phyloP scores from a whole-genome alignment of 192 early-diverging fungal genomes.

The Coemansia aciculifera region DNA sequence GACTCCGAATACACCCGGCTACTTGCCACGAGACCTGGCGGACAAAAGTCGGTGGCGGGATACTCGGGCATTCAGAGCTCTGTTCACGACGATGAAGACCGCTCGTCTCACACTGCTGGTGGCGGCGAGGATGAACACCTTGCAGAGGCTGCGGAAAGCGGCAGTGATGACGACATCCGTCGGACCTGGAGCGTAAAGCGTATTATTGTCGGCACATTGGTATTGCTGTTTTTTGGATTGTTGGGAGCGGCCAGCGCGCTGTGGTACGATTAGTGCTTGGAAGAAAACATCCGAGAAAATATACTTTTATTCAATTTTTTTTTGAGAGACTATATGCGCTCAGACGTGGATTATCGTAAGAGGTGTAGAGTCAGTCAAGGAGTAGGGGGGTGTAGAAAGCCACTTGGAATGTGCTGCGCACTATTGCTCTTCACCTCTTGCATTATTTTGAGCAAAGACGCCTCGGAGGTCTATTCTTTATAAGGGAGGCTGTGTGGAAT shows the following conservation, averaged over 20 bases:
- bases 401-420: slow-evolving; percentile 2
- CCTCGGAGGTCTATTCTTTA: not conserved
- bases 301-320: not conserved
- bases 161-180: not conserved
- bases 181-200: not conserved
- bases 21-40: slow-evolving; percentile 7
- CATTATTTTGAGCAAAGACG: not conserved
- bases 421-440: not conserved
- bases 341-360: not conserved
- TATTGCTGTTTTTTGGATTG: slow-evolving; percentile 17
- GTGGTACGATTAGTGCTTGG: slow-evolving; percentile 3
- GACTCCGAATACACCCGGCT: slow-evolving; percentile 17
- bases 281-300: not conserved
- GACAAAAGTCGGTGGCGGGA: not conserved
- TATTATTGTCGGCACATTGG: slow-evolving; percentile 7
- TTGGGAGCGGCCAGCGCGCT: slow-evolving; percentile 22
- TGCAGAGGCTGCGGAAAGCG: not conserved
- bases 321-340: not conserved
- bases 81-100: not conserved
- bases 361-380: not conserved
- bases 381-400: slow-evolving; percentile 7
- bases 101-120: slow-evolving; percentile 1
- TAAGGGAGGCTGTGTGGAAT: not conserved
- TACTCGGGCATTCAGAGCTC: not conserved
- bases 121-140: not conserved